Evolutionary conservation across 2,329 filamentous ascomycete genomes (phyloP).

Genomic region (Triangularia setosa): DNA sequence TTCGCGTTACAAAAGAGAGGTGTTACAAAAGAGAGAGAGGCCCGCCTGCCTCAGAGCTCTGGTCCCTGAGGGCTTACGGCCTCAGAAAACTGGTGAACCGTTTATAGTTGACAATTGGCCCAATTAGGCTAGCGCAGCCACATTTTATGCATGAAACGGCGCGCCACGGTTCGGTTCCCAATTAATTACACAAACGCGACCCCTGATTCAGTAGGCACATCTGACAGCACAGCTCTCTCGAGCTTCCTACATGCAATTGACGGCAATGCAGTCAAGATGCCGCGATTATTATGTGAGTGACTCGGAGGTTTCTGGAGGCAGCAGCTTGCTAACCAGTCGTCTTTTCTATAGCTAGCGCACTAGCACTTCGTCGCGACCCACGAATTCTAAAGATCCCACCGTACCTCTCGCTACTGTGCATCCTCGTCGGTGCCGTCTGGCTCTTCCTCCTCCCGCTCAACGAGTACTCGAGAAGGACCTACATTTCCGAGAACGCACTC

Average conservation of each 20-base stretch:
- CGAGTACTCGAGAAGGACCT: constrained; percentile 85
- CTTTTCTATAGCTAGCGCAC: constrained; percentile 49
- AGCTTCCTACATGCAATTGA: constrained; percentile 1
- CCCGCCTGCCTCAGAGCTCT: no score
- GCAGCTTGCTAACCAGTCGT: constrained; percentile 1
- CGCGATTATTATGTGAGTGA: constrained; percentile 50
- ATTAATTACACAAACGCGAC: constrained; percentile 4
- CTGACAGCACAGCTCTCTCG: constrained; percentile 2
- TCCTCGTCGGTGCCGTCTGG: constrained; percentile 83
- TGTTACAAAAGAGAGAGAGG: no score
- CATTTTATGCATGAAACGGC: constrained; percentile 16
- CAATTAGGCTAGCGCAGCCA: constrained; percentile 15
- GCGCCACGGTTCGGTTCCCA: constrained; percentile 1
- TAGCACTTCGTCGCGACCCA: constrained; percentile 74
- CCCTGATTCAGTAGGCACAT: constrained; percentile 10
- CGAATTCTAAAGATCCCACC: constrained; percentile 79
- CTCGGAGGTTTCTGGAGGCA: not conserved
- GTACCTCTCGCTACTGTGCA: constrained; percentile 79
- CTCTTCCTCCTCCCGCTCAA: constrained; percentile 85
- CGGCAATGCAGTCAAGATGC: constrained; percentile 38
- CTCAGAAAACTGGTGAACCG: not conserved
- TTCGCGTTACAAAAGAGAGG: no score
- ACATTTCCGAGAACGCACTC: constrained; percentile 96
- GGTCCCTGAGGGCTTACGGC: no score
- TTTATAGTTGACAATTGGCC: not conserved